Conservation (phyloP, 352 stramenopile genomes). For the Phytophthora agathidicida region DNA sequence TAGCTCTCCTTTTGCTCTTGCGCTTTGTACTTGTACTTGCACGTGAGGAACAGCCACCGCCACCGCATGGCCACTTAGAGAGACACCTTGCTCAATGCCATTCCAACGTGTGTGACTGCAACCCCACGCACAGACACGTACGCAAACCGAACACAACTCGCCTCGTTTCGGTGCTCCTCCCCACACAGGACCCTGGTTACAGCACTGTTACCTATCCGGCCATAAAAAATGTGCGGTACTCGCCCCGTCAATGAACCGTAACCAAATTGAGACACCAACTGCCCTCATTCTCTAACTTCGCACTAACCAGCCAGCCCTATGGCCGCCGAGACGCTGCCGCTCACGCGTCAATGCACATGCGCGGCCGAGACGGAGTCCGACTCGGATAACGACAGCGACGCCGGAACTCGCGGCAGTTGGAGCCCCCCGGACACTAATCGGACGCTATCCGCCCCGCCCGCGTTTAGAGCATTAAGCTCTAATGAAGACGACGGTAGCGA, state of each 20-base stretch:
- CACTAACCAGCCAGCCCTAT: conserved; percentile 7
- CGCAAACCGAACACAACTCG: no score
- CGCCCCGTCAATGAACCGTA: conserved; percentile 9
- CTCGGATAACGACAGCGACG: conserved; percentile 63
- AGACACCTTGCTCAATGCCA: neutral
- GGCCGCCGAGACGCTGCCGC: conserved; percentile 13
- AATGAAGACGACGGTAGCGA: conserved; percentile 1
- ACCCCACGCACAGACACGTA: no score
- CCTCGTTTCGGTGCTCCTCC: no score
- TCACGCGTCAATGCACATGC: conserved; percentile 73
- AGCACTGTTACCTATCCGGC: no score
- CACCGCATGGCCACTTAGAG: neutral
- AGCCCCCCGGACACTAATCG: conserved; percentile 1
- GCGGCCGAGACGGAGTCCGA: conserved; percentile 73
- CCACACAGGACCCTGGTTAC: no score
- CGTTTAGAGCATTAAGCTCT: conserved; percentile 1
- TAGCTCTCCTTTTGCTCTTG: neutral
- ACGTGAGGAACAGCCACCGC: neutral
- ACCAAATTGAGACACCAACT: conserved; percentile 15
- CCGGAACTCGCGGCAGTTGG: neutral
- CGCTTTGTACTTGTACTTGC: neutral
- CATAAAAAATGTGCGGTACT: no score
- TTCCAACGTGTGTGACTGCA: neutral
- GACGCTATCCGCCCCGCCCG: conserved; percentile 11
- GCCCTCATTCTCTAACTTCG: conserved; percentile 8